Conservation (phyloP, 495 filamentous ascomycete species). For the Letharia lupina region DNA sequence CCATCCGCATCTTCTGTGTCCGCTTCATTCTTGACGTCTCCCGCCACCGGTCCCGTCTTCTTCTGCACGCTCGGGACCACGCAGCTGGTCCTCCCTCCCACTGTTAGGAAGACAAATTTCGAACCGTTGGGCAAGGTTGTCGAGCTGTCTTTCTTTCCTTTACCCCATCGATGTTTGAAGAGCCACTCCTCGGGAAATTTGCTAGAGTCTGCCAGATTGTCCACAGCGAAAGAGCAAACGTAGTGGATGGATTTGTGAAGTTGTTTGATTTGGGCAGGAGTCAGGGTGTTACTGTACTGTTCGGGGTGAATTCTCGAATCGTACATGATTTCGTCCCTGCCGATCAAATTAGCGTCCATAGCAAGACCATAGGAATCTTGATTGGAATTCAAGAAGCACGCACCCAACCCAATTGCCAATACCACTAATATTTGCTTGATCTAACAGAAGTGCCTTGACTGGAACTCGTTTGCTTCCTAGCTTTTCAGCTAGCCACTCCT, state of each 20-base stretch:
- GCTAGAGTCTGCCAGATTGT: constrained; percentile 68
- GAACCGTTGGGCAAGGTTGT: constrained; percentile 70
- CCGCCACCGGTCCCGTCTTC: constrained; percentile 49
- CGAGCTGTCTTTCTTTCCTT: constrained; percentile 68
- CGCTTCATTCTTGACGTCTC: constrained; percentile 10
- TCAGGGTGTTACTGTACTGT: constrained; percentile 79
- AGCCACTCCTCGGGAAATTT: constrained; percentile 87
- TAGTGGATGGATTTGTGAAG: constrained; percentile 67
- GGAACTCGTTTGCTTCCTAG: constrained; percentile 68
- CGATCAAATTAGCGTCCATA: constrained; percentile 19
- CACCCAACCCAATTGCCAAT: constrained; percentile 95
- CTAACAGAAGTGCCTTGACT: constrained; percentile 76
- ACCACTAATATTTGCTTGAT: constrained; percentile 84
- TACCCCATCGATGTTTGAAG: constrained; percentile 84
- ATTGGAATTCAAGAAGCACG: constrained; percentile 21
- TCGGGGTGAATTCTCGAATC: constrained; percentile 85
- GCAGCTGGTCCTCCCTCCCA: constrained; percentile 82
- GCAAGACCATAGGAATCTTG: background rate
- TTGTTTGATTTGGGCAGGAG: constrained; percentile 56
- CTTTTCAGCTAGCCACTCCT: constrained; percentile 60
- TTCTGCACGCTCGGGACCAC: constrained; percentile 80
- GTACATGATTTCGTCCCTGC: constrained; percentile 78
- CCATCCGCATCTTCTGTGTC: constrained; percentile 3
- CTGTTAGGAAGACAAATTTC: constrained; percentile 72
- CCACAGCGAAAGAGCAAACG: constrained; percentile 71